Conservation (phyloP, 2,329 filamentous ascomycete species). For the Penicillium sp. region DNA sequence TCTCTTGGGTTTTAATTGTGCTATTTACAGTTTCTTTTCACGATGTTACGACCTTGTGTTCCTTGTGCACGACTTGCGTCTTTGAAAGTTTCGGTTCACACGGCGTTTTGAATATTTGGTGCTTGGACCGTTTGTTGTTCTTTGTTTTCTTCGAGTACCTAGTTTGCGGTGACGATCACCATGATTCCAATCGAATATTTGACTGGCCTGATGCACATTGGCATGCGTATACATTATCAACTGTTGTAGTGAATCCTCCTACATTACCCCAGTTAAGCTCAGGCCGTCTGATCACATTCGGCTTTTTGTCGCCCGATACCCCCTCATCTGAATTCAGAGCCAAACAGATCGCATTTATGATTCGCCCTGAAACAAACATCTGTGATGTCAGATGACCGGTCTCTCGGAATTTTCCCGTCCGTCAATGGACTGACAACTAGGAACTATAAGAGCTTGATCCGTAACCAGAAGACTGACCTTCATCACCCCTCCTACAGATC, state of each 20-base stretch:
- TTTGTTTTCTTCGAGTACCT: not conserved
- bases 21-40: conserved; percentile 23
- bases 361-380: not conserved
- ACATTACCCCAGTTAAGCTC: not conserved
- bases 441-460: conserved; percentile 8
- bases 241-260: not conserved
- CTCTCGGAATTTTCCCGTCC: not conserved
- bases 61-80: conserved; percentile 4
- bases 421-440: not conserved
- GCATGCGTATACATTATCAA: not conserved
- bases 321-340: not conserved
- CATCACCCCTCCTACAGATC: not conserved
- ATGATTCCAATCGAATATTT: not conserved
- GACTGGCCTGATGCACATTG: not conserved
- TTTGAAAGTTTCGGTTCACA: not conserved
- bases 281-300: not conserved
- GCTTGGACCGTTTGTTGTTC: not conserved
- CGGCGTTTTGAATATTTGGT: conserved; percentile 5
- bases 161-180: not conserved
- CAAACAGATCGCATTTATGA: not conserved
- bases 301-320: conserved; percentile 1
- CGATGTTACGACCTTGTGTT: conserved; percentile 35
- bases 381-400: not conserved
- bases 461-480: not conserved
- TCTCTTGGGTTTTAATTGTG: conserved; percentile 16